Percentiles rank a stretch among this genome's conserved stretches.
Conservation (phyloP, 306 rosid species). For the Quercus parvula region DNA sequence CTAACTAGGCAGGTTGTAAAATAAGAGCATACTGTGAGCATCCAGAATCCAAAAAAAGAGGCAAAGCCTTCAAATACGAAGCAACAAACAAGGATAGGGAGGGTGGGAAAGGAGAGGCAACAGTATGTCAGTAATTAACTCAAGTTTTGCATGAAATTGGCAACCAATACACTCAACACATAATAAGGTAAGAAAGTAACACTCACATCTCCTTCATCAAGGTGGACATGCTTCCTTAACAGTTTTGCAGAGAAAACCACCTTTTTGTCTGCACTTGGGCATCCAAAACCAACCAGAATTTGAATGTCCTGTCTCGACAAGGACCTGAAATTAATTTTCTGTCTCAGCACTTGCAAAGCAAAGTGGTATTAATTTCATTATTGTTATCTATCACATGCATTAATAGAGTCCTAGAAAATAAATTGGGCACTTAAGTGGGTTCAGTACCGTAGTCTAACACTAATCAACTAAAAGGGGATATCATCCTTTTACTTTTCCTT, state of each 20-base stretch:
- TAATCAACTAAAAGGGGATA: no score
- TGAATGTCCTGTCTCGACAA: slow-evolving; percentile 84
- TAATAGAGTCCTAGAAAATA: background rate
- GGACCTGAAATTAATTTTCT: slow-evolving; percentile 64
- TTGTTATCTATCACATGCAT: slow-evolving; percentile 11
- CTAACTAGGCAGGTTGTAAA: background rate
- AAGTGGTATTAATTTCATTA: slow-evolving; percentile 1
- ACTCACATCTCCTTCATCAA: slow-evolving; percentile 99
- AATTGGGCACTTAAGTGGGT: background rate
- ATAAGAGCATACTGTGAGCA: background rate
- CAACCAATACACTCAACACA: slow-evolving; percentile 3
- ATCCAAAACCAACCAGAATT: slow-evolving; percentile 87
- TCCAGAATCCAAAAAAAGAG: slow-evolving; percentile 1
- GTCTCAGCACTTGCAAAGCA: slow-evolving; percentile 30
- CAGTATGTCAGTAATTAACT: background rate
- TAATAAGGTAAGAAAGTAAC: background rate
- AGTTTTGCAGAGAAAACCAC: slow-evolving; percentile 91
- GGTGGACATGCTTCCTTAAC: slow-evolving; percentile 78
- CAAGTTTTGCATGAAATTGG: background rate
- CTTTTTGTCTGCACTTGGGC: slow-evolving; percentile 78
- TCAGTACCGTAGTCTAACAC: background rate
- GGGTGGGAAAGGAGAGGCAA: background rate
- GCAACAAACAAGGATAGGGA: background rate
- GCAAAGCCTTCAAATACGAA: background rate
- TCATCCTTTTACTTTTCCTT: no score